Percentiles rank a stretch among this genome's conserved stretches.
phyloP scores from a whole-genome alignment of 768 basidiomycete species.

The Panaeolus cyanescens region DNA sequence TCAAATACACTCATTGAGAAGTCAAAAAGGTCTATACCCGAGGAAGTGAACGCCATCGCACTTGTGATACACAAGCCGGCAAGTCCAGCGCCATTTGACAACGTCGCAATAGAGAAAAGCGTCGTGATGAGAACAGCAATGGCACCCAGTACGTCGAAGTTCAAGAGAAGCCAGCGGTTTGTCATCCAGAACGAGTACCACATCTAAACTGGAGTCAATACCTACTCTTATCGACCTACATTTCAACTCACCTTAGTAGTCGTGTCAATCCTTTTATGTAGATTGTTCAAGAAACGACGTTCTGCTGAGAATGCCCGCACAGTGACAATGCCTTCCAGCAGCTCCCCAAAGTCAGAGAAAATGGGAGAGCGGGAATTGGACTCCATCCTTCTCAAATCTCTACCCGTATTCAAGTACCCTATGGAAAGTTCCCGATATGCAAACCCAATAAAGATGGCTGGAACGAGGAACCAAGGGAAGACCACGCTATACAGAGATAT shows the following conservation, averaged over 20 bases:
- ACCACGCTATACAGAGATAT: slow-evolving; percentile 47
- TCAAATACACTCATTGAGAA: neutral
- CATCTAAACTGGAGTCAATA: too few species aligned
- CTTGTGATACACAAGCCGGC: slow-evolving; percentile 79
- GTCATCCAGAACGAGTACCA: slow-evolving; percentile 92
- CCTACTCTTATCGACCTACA: too few species aligned
- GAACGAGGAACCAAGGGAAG: slow-evolving; percentile 83
- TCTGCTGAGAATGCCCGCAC: slow-evolving; percentile 91
- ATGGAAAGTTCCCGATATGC: slow-evolving; percentile 71
- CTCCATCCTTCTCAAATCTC: slow-evolving; percentile 89
- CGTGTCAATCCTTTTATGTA: slow-evolving; percentile 73
- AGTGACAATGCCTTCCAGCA: slow-evolving; percentile 89
- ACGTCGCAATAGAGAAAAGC: slow-evolving; percentile 70
- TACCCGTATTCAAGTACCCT: slow-evolving; percentile 77
- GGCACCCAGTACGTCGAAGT: slow-evolving; percentile 80
- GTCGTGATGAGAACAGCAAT: slow-evolving; percentile 75
- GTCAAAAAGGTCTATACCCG: slow-evolving; percentile 25
- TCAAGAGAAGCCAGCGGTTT: slow-evolving; percentile 81
- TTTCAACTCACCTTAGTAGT: slow-evolving; percentile 63
- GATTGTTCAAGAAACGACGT: slow-evolving; percentile 68
- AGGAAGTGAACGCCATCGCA: slow-evolving; percentile 53
- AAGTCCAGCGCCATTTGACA: slow-evolving; percentile 54
- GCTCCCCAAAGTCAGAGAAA: slow-evolving; percentile 79
- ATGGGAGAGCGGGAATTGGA: slow-evolving; percentile 85
- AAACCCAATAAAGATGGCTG: slow-evolving; percentile 72